Conservation (phyloP, 225 moss, liverwort and hornwort species). For the Climacium dendroides region DNA sequence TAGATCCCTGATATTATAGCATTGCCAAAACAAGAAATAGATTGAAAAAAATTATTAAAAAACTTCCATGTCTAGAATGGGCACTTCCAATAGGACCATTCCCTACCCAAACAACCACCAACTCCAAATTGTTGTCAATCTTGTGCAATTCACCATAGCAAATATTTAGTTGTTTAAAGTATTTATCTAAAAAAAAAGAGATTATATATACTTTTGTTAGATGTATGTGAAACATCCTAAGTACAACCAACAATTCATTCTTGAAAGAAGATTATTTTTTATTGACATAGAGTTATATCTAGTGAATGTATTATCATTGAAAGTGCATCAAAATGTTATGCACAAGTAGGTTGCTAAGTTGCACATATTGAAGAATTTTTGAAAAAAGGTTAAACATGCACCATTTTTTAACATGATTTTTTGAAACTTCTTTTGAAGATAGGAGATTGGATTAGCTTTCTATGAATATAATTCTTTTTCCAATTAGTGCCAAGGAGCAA, state of each 20-base stretch:
- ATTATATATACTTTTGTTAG: not conserved
- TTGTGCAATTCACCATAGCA: not conserved
- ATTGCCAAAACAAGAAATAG: no score
- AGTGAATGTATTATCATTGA: not conserved
- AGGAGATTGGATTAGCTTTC: no score
- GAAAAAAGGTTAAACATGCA: not conserved
- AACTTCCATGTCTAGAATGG: accelerated
- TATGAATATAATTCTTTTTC: no score
- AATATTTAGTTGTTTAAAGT: not conserved
- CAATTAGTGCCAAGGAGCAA: no score
- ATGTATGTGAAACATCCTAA: not conserved
- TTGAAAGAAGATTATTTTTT: not conserved
- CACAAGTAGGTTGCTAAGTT: not conserved
- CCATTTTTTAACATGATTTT: no score
- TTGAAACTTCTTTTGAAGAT: no score
- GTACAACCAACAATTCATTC: not conserved
- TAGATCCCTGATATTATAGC: not conserved
- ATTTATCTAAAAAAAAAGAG: not conserved
- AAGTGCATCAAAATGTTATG: not conserved
- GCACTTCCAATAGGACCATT: not conserved
- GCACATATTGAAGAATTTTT: not conserved
- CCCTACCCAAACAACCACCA: not conserved
- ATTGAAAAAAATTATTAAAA: not conserved
- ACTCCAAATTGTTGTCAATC: not conserved
- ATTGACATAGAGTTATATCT: not conserved